A percentile compares a stretch with the other conserved stretches of the same genome.
These are phyloP conservation scores for Collybiopsis confluens DNA, from an alignment of 768 basidiomycete species.

Conservation along the genomic window DNA sequence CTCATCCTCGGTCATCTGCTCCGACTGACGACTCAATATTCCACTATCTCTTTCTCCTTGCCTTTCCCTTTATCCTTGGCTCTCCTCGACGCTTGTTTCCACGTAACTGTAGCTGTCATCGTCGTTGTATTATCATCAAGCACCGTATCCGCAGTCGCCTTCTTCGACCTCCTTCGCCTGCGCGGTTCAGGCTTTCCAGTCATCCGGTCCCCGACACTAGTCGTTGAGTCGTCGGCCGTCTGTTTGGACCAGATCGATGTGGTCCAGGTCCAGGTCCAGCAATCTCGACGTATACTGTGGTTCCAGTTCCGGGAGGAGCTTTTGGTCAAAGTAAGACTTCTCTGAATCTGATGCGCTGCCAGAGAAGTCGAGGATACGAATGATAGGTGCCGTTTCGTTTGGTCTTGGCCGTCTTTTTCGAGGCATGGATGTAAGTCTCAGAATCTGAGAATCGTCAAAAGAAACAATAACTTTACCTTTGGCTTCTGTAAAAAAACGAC, in stretches of 20 bases:
- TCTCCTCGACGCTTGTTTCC: not conserved
- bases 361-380: constrained; percentile 62
- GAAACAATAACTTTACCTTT: too few relatives aligned
- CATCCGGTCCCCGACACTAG: too few relatives aligned
- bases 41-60: constrained; percentile 3
- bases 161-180: too few relatives aligned
- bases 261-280: not conserved
- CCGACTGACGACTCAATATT: too few relatives aligned
- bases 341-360: constrained; percentile 63
- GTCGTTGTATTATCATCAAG: too few relatives aligned
- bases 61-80: not conserved
- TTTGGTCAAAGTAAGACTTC: constrained; percentile 19
- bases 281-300: not conserved
- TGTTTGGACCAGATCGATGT: too few relatives aligned
- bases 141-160: too few relatives aligned
- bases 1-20: too few relatives aligned
- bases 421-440: not conserved
- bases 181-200: too few relatives aligned
- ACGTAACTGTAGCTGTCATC: not conserved
- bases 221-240: too few relatives aligned
- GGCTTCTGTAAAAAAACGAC: constrained; percentile 66
- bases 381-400: constrained; percentile 44
- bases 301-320: not conserved
- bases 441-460: not conserved
- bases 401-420: constrained; percentile 38